phyloP scores from a whole-genome alignment of 2,329 filamentous ascomycete genomes.

The Epicoccum sorghinum region DNA sequence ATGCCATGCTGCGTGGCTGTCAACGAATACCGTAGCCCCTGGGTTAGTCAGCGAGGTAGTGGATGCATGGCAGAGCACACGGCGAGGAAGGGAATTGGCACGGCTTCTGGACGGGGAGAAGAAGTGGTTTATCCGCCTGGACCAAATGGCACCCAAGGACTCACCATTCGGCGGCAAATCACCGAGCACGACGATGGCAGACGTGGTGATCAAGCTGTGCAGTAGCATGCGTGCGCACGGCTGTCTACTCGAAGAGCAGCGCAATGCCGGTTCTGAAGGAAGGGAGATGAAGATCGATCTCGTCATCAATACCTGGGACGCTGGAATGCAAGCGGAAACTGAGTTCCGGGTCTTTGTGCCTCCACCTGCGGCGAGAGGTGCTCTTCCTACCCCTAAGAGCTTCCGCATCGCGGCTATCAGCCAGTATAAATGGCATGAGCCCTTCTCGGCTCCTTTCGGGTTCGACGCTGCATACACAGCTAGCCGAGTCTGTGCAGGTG shows the following conservation, averaged over 20 bases:
- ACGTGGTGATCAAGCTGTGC: background rate
- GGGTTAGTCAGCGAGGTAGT: conserved; percentile 5
- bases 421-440: background rate
- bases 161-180: background rate
- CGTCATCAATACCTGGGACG: background rate
- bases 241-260: background rate
- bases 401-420: background rate
- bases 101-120: background rate
- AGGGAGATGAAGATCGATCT: background rate
- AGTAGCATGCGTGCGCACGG: background rate
- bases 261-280: background rate
- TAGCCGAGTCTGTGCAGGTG: background rate
- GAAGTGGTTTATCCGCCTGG: conserved; percentile 1
- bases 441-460: background rate
- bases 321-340: background rate
- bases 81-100: background rate
- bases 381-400: accelerated
- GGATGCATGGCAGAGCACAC: background rate
- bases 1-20: background rate
- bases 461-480: background rate
- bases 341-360: conserved; percentile 4
- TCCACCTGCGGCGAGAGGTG: background rate
- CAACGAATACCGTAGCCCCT: conserved; percentile 18
- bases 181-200: background rate
- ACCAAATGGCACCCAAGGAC: background rate